These are phyloP conservation scores for Berkeleyomyces basicola DNA, from an alignment of 2,329 filamentous ascomycete species.

Conservation along the genomic window DNA sequence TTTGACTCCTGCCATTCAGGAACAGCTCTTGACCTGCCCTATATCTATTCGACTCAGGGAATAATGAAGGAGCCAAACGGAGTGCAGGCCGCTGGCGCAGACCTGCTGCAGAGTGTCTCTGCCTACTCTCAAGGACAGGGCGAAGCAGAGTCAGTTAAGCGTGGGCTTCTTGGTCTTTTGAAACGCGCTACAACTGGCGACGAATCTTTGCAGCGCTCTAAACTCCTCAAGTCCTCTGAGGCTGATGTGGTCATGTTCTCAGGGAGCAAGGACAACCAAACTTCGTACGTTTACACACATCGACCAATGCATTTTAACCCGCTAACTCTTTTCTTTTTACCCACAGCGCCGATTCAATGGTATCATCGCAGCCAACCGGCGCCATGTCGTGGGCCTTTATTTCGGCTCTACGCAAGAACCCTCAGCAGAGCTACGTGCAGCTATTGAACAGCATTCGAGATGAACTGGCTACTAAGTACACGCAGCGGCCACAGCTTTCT, in stretches of 20 bases:
- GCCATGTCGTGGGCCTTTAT: slow-evolving; percentile 99
- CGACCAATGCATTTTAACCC: slow-evolving; percentile 6
- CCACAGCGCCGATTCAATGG: slow-evolving; percentile 73
- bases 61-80: slow-evolving; percentile 53
- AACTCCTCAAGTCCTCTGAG: slow-evolving; percentile 80
- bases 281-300: slow-evolving; percentile 47
- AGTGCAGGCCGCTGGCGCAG: slow-evolving; percentile 50
- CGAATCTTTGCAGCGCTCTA: slow-evolving; percentile 61
- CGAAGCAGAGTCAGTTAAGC: slow-evolving; percentile 26
- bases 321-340: slow-evolving; percentile 5
- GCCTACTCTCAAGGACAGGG: slow-evolving; percentile 25
- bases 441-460: slow-evolving; percentile 92
- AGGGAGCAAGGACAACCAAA: slow-evolving; percentile 91
- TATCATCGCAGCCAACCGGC: slow-evolving; percentile 77
- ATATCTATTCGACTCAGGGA: slow-evolving; percentile 53
- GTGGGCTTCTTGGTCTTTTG: slow-evolving; percentile 47
- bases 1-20: slow-evolving; percentile 53
- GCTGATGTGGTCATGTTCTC: slow-evolving; percentile 97
- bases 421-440: slow-evolving; percentile 95
- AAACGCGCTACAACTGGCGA: slow-evolving; percentile 52
- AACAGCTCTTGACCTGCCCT: slow-evolving; percentile 48
- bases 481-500: slow-evolving; percentile 90
- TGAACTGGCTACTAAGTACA: slow-evolving; percentile 73
- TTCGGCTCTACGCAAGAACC: slow-evolving; percentile 81
- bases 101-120: slow-evolving; percentile 41